Evolutionary conservation across 2,329 filamentous ascomycete genomes (phyloP).

Genomic region (Colletotrichum nymphaeae): DNA sequence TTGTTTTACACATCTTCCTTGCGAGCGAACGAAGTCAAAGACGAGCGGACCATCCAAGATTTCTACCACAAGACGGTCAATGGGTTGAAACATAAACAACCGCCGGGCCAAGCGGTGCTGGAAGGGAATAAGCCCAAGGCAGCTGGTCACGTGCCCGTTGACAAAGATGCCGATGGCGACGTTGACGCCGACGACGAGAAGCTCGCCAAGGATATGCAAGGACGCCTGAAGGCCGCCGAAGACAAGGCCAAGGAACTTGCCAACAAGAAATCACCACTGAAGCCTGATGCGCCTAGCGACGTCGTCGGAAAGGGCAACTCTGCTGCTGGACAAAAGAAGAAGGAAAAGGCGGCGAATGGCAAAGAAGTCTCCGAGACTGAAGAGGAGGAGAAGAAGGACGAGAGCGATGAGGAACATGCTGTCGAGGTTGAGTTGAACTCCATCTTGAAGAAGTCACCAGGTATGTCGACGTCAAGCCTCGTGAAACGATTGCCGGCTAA

Average conservation of each 20-base stretch:
- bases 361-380: conserved; percentile 48
- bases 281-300: conserved; percentile 67
- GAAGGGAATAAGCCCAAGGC: conserved; percentile 52
- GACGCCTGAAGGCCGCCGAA: conserved; percentile 75
- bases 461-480: conserved; percentile 60
- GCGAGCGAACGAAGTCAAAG: conserved; percentile 60
- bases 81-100: conserved; percentile 51
- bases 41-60: conserved; percentile 57
- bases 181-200: conserved; percentile 67
- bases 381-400: conserved; percentile 51
- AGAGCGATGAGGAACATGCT: conserved; percentile 70
- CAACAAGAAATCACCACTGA: conserved; percentile 73
- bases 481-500: conserved; percentile 18
- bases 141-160: conserved; percentile 53
- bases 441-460: conserved; percentile 86
- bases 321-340: conserved; percentile 62
- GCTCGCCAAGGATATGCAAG: conserved; percentile 65
- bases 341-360: conserved; percentile 62
- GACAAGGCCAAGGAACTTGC: conserved; percentile 75
- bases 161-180: conserved; percentile 66
- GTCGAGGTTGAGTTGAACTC: conserved; percentile 78
- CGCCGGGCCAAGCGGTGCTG: conserved; percentile 51
- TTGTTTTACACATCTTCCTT: conserved; percentile 79
- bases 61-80: conserved; percentile 71
- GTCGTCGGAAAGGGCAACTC: conserved; percentile 70